Conservation (phyloP, 441 rosid genomes). For the Francoa sonchifolia region DNA sequence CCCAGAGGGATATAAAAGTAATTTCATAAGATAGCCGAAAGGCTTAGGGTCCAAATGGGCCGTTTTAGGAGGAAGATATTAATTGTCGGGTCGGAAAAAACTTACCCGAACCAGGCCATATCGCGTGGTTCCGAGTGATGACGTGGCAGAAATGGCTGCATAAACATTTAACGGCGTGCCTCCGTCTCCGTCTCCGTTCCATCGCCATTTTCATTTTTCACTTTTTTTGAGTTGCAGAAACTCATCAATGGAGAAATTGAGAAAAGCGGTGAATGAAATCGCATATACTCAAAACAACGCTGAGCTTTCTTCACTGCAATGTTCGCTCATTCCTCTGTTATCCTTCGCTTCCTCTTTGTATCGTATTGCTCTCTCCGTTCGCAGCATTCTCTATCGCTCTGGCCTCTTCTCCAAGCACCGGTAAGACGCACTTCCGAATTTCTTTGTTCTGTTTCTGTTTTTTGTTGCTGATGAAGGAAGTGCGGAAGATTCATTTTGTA, state of each 20-base stretch:
- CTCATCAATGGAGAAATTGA: slow-evolving; percentile 44
- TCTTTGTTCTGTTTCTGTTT: neutral
- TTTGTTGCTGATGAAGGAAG: too few species aligned
- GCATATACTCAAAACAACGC: slow-evolving; percentile 41
- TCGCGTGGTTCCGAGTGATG: too few species aligned
- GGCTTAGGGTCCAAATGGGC: too few species aligned
- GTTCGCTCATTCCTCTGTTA: slow-evolving; percentile 48
- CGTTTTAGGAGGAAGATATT: too few species aligned
- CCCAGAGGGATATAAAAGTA: too few species aligned
- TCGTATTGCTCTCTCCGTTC: slow-evolving; percentile 36
- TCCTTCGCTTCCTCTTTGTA: slow-evolving; percentile 47
- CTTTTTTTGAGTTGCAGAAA: neutral
- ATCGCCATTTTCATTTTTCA: too few species aligned
- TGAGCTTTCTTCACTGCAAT: slow-evolving; percentile 35
- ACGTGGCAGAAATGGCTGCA: too few species aligned
- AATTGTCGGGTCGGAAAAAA: too few species aligned
- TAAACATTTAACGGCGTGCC: too few species aligned
- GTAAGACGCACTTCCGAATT: slow-evolving; percentile 20
- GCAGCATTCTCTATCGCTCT: slow-evolving; percentile 36
- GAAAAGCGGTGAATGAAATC: slow-evolving; percentile 45
- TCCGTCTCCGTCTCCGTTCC: too few species aligned
- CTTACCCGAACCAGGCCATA: too few species aligned
- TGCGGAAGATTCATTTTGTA: neutral
- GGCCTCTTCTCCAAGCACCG: slow-evolving; percentile 36
- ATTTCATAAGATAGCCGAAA: too few species aligned